These are phyloP conservation scores for Prunus persica DNA, from an alignment of 306 rosid genomes.

Conservation along the genomic window DNA sequence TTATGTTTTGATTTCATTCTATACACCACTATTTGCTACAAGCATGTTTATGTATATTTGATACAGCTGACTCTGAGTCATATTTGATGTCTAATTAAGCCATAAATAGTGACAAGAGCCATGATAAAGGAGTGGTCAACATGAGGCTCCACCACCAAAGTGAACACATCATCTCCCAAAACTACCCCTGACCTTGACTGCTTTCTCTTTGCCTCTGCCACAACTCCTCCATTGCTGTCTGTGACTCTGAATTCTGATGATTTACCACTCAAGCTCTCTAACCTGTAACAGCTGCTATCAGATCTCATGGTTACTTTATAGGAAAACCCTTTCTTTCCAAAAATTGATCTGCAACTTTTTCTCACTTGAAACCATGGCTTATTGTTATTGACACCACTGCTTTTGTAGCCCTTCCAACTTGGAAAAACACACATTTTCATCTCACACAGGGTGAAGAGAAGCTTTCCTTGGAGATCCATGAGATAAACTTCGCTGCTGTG, in stretches of 20 bases:
- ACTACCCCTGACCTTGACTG: constrained; percentile 21
- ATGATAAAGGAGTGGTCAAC: constrained; percentile 39
- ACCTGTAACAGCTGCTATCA: constrained; percentile 17
- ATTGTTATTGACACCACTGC: background rate
- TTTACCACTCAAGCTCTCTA: constrained; percentile 26
- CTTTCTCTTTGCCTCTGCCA: constrained; percentile 33
- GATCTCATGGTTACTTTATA: constrained; percentile 8
- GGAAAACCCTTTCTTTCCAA: constrained; percentile 1
- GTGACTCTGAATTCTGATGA: constrained; percentile 22
- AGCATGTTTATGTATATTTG: background rate
- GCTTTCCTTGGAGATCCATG: constrained; percentile 43
- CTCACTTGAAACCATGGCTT: constrained; percentile 28
- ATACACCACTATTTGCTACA: too few species aligned
- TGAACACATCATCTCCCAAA: constrained; percentile 46
- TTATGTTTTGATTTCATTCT: too few species aligned
- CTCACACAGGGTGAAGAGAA: constrained; percentile 27
- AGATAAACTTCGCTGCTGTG: constrained; percentile 30
- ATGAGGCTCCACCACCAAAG: constrained; percentile 30
- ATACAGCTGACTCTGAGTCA: background rate
- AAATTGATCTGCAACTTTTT: constrained; percentile 13
- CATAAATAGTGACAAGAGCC: constrained; percentile 42
- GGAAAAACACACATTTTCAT: constrained; percentile 11
- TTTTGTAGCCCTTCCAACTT: constrained; percentile 18
- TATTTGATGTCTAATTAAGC: constrained; percentile 27
- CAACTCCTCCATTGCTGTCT: constrained; percentile 24